These are phyloP conservation scores for Globisporangium yorkense DNA, from an alignment of 352 stramenopile species.

Conservation along the genomic window DNA sequence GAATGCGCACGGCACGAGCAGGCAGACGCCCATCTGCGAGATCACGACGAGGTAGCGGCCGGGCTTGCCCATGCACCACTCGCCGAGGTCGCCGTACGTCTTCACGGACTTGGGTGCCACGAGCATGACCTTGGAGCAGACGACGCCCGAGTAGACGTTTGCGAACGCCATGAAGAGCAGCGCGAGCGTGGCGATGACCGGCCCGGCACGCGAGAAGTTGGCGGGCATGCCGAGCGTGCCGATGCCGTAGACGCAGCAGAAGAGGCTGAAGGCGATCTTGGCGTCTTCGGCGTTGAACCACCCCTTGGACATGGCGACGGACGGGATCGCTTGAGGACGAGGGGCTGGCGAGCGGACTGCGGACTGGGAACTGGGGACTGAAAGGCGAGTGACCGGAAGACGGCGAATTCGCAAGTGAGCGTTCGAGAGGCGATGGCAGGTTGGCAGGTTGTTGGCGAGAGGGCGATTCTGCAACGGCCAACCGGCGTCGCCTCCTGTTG, in stretches of 20 bases:
- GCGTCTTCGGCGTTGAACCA: too few species aligned
- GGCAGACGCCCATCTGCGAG: constrained; percentile 15
- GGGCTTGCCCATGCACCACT: background rate
- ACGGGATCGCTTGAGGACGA: too few species aligned
- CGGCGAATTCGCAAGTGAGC: too few species aligned
- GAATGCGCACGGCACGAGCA: constrained; percentile 39
- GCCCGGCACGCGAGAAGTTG: constrained; percentile 24
- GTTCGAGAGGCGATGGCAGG: too few species aligned
- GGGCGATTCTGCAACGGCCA: too few species aligned
- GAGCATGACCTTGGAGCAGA: constrained; percentile 45
- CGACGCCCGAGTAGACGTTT: constrained; percentile 52
- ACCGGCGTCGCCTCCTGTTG: too few species aligned
- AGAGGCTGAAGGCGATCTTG: constrained; percentile 12
- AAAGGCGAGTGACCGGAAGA: too few species aligned
- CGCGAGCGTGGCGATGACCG: constrained; percentile 24
- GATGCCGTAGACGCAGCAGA: constrained; percentile 55
- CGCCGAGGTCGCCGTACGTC: background rate
- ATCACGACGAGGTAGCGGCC: background rate
- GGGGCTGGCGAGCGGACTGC: too few species aligned
- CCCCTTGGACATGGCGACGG: too few species aligned
- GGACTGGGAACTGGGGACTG: too few species aligned
- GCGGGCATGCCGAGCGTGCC: constrained; percentile 49
- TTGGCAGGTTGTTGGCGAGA: too few species aligned
- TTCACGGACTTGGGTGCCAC: background rate
- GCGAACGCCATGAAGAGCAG: constrained; percentile 56